Evolutionary conservation across 768 basidiomycete species (phyloP), one percentile per base, ranked within the genome.

Genomic region (Tremella fuciformis): DNA sequence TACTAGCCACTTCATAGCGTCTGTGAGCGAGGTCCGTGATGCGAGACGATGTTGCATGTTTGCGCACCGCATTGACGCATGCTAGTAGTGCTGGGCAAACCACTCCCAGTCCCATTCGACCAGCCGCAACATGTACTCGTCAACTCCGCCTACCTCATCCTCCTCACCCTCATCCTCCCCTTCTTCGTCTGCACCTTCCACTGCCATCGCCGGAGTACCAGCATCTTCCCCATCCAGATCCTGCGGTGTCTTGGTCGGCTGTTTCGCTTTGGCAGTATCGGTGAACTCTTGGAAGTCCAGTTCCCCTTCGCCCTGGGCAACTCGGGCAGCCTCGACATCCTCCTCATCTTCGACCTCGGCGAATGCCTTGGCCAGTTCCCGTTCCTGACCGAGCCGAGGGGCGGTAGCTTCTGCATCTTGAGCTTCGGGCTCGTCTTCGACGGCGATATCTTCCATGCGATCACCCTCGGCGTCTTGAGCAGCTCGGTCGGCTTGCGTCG

Each of bases 321-420:
- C 78, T 15, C 81, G 81, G 7, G 91, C 91, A 4, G 92, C 92
- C 63, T 82, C 82, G 0, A 84, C 86, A 71, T 97, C 93, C 73
- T 92, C 92, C 13, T 80, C 83, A 70, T 97, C 93, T 66, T 94
- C 92, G 52, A 87, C 87, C 55, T 89, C 86, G 7, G 85, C 91
- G 3, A 97, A 78, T 0, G 88, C 91, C 52, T 80, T 83, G 8
- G 88, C 71, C 8, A 78, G 62, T 42, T 77, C 74, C 52, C 72
- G 64, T 59, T 75, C 73, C 47, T 65, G 60, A 3, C 65, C 64
- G 2, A 47, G 21, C 40, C 67, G 41, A 7, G 65, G 68, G 11
- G 50, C 52, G 24, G 24, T 13, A 0, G 29, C 58, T 0, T 54
- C 63, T 2, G 67, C 57, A 46, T 66, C 68, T 47, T 63, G 63